A percentile compares a stretch with the other conserved stretches of the same genome.
These are phyloP conservation scores for Rubia tinctorum DNA, from an alignment of 305 asterid genomes.

Conservation along the genomic window DNA sequence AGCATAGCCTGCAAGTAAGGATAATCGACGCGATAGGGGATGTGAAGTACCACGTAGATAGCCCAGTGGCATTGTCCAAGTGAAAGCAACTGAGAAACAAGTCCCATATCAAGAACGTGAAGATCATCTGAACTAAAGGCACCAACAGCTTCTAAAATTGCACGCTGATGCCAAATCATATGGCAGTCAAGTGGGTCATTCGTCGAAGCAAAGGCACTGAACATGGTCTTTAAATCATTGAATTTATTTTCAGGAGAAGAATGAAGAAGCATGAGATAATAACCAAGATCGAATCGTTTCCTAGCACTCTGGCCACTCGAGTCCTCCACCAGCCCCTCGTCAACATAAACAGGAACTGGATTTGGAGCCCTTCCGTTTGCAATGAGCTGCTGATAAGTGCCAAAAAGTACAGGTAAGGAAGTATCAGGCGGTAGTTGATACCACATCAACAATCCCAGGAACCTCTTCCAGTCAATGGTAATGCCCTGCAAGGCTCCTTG, in stretches of 20 bases:
- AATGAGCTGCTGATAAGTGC: conserved; percentile 77
- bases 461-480: conserved; percentile 94
- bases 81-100: conserved; percentile 85
- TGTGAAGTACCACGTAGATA: conserved; percentile 89
- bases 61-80: conserved; percentile 97
- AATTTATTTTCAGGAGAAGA: conserved; percentile 74
- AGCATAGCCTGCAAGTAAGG: conserved; percentile 70
- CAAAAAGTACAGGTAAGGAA: conserved; percentile 65
- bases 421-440: conserved; percentile 81
- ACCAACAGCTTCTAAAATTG: conserved; percentile 90
- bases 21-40: conserved; percentile 82
- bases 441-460: conserved; percentile 93
- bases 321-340: conserved; percentile 72
- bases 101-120: conserved; percentile 88
- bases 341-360: conserved; percentile 92
- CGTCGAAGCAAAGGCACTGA: conserved; percentile 89
- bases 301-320: conserved; percentile 38
- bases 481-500: conserved; percentile 62
- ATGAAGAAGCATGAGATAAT: conserved; percentile 94
- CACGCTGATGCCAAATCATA: conserved; percentile 99
- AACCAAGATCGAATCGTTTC: conserved; percentile 74
- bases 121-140: conserved; percentile 83
- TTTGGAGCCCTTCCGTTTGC: conserved; percentile 80
- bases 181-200: conserved; percentile 96
- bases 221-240: conserved; percentile 79